Percentiles rank a stretch among this genome's conserved stretches.
These are phyloP conservation scores for Cystobasidiaceae sp. DNA, from an alignment of 1,284 basidiomycete genomes.

Conservation along the genomic window DNA sequence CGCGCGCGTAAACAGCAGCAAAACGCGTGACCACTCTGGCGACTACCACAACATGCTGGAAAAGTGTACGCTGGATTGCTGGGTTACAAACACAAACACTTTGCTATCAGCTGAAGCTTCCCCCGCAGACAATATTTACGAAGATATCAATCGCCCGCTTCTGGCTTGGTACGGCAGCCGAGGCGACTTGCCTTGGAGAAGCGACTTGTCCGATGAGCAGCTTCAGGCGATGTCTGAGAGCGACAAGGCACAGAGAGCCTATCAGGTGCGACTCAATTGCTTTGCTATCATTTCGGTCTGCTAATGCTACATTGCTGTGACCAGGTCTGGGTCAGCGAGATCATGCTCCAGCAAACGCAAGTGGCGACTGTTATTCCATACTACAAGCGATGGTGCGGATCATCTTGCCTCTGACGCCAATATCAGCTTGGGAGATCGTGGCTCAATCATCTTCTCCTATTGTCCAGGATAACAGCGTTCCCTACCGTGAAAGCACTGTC, in stretches of 20 bases:
- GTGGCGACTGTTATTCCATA: conserved; percentile 79
- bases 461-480: conserved; percentile 52
- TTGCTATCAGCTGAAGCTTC: too few species aligned
- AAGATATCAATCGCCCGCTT: conserved; percentile 19
- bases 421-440: background rate
- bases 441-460: background rate
- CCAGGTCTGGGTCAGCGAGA: conserved; percentile 82
- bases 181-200: conserved; percentile 29
- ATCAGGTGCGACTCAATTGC: conserved; percentile 1
- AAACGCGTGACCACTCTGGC: conserved; percentile 19
- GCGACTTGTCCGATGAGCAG: conserved; percentile 26
- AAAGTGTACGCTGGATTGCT: conserved; percentile 8
- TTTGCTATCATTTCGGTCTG: too few species aligned
- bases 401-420: background rate
- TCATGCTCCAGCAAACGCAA: conserved; percentile 95
- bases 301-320: too few species aligned
- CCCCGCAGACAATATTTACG: conserved; percentile 8
- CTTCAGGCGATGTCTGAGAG: background rate
- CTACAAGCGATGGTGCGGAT: conserved; percentile 68
- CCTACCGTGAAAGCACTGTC: conserved; percentile 76
- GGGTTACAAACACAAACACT: too few species aligned
- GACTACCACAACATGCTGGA: conserved; percentile 22
- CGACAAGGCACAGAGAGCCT: conserved; percentile 31
- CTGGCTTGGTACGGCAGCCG: conserved; percentile 28
- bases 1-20: conserved; percentile 3